Conservation (phyloP, 345 rosid genomes). For the Eucalyptus cloeziana region DNA sequence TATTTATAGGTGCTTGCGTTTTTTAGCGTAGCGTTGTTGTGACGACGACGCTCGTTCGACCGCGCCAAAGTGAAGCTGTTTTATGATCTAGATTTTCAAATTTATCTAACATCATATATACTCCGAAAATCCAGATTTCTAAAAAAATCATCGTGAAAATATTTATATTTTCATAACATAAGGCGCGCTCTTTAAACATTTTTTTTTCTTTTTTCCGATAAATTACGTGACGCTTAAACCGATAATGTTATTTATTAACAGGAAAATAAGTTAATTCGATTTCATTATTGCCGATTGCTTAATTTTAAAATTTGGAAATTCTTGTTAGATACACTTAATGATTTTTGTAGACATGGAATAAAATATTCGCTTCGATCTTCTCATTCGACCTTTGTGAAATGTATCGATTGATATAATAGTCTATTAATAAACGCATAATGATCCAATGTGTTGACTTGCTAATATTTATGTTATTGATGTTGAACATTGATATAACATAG, state of each 20-base stretch:
- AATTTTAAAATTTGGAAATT: not conserved
- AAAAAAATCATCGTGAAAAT: not conserved
- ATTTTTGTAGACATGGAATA: not conserved
- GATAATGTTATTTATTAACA: fast-evolving
- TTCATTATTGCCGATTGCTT: not conserved
- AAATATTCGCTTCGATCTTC: fast-evolving
- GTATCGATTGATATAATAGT: not conserved
- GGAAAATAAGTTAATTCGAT: not conserved
- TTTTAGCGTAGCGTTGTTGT: not conserved
- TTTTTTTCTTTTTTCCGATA: fast-evolving
- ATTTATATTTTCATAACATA: not conserved
- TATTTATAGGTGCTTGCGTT: not conserved
- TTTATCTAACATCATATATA: not conserved
- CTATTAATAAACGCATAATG: fast-evolving
- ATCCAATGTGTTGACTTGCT: not conserved
- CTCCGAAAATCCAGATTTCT: not conserved
- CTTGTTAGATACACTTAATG: not conserved
- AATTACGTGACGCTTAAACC: fast-evolving
- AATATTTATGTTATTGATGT: not conserved
- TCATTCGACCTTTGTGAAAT: too few species aligned
- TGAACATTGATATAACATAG: not conserved
- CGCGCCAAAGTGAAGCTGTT: not conserved
- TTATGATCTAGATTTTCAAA: not conserved
- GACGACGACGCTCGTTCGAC: not conserved
- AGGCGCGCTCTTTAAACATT: not conserved